Evolutionary conservation across 2,329 filamentous ascomycete species (phyloP).

Genomic region (Rhexocercosporidium sp.): DNA sequence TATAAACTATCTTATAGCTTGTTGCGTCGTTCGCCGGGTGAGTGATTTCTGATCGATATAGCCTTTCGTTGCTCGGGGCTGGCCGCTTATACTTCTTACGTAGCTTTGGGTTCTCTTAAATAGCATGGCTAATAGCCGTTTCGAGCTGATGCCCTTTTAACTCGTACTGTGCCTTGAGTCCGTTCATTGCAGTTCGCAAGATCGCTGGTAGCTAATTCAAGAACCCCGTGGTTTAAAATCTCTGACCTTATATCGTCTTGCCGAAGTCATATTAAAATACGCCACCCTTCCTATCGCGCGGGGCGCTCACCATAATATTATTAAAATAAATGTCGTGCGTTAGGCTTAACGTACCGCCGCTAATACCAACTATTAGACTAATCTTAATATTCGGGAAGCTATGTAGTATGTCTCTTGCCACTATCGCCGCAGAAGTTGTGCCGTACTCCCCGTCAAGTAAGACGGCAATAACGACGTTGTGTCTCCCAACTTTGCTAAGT

Average conservation of each 20-base stretch:
- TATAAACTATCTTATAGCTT: neutral
- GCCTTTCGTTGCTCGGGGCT: slow-evolving; percentile 35
- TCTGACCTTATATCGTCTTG: slow-evolving; percentile 26
- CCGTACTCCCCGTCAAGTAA: slow-evolving; percentile 27
- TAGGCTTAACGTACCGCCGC: slow-evolving; percentile 24
- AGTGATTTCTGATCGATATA: slow-evolving; percentile 36
- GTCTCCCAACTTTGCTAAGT: slow-evolving; percentile 26
- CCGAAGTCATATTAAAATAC: slow-evolving; percentile 30
- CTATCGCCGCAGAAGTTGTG: slow-evolving; percentile 29
- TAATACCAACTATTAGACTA: slow-evolving; percentile 30
- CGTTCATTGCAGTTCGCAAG: slow-evolving; percentile 33
- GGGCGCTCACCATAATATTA: slow-evolving; percentile 34
- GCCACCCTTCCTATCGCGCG: slow-evolving; percentile 26
- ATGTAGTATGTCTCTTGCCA: slow-evolving; percentile 28
- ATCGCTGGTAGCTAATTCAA: slow-evolving; percentile 32
- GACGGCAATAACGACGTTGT: slow-evolving; percentile 33
- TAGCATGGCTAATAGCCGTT: slow-evolving; percentile 28
- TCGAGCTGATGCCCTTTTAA: slow-evolving; percentile 28
- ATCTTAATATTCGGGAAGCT: slow-evolving; percentile 28
- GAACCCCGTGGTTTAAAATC: slow-evolving; percentile 30
- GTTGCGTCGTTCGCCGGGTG: slow-evolving; percentile 19
- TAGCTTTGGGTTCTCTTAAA: slow-evolving; percentile 39
- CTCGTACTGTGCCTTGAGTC: slow-evolving; percentile 34
- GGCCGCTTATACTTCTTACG: slow-evolving; percentile 37
- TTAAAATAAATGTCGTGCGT: slow-evolving; percentile 40